Conservation (phyloP, 75 land plant species). For the Sequoiadendron giganteum region DNA sequence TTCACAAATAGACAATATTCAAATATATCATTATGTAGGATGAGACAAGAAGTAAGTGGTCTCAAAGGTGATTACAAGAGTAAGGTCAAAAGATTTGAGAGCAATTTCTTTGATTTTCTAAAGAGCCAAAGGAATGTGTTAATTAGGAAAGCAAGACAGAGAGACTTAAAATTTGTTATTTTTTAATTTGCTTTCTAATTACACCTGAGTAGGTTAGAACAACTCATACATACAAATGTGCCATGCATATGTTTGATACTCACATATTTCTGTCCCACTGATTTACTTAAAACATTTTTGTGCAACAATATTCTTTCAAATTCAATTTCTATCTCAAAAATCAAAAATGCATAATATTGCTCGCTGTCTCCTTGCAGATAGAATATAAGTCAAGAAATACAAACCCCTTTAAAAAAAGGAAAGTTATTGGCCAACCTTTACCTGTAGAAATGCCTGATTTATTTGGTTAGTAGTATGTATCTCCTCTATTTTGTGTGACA, state of each 20-base stretch:
- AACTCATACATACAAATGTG: background rate
- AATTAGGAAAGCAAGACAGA: background rate
- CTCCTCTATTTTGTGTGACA: conserved; percentile 22
- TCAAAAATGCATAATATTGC: background rate
- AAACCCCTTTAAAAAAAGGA: background rate
- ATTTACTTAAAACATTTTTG: background rate
- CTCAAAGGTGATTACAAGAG: no score
- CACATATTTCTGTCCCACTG: no score
- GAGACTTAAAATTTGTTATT: background rate
- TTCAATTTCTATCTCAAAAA: background rate
- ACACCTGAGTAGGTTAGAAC: background rate
- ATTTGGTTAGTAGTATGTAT: conserved; percentile 13
- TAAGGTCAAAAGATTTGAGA: no score
- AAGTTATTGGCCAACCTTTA: conserved; percentile 5
- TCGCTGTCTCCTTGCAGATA: background rate
- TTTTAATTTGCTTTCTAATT: background rate
- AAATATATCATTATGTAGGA: no score
- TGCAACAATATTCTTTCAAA: background rate
- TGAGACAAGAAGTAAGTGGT: no score
- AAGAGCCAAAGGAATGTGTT: no score
- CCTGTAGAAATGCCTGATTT: conserved; percentile 58
- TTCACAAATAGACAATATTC: no score
- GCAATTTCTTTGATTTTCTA: no score
- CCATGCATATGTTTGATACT: no score
- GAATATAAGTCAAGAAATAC: background rate